Evolutionary conservation across 1,139 yeast genomes (phyloP).

Genomic region (Magnusiomyces fungicola): DNA sequence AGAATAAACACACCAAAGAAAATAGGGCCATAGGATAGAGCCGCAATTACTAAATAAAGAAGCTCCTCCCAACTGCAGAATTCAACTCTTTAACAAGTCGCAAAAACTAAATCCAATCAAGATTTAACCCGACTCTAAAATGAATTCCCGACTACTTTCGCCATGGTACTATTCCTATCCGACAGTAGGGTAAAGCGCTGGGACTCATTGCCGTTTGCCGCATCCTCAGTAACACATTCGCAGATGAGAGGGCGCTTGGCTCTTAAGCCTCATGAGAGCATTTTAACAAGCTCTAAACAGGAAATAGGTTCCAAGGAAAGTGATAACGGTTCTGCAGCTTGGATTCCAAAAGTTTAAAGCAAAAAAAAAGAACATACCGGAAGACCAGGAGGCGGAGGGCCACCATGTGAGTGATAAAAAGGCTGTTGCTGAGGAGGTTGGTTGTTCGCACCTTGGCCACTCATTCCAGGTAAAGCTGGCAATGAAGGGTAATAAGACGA

Average conservation of each 20-base stretch:
- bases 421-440: slow-evolving; percentile 22
- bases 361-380: slow-evolving; percentile 6
- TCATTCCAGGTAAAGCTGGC: slow-evolving; percentile 43
- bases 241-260: background rate
- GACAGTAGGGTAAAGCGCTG: no score
- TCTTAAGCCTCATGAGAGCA: background rate
- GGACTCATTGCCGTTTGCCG: no score
- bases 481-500: slow-evolving; percentile 46
- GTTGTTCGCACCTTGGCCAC: slow-evolving; percentile 21
- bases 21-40: background rate
- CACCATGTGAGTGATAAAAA: slow-evolving; percentile 19
- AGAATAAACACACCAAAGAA: background rate
- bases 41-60: background rate
- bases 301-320: background rate
- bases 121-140: no score
- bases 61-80: background rate
- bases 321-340: background rate
- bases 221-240: no score
- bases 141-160: no score
- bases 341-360: background rate
- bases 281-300: background rate
- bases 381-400: slow-evolving; percentile 14
- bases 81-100: no score
- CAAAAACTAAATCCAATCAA: background rate
- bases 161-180: no score